Percentiles rank a stretch among this genome's conserved stretches.
Evolutionary conservation across 2,329 filamentous ascomycete genomes (phyloP).

Genomic region (Daldinia sp.): DNA sequence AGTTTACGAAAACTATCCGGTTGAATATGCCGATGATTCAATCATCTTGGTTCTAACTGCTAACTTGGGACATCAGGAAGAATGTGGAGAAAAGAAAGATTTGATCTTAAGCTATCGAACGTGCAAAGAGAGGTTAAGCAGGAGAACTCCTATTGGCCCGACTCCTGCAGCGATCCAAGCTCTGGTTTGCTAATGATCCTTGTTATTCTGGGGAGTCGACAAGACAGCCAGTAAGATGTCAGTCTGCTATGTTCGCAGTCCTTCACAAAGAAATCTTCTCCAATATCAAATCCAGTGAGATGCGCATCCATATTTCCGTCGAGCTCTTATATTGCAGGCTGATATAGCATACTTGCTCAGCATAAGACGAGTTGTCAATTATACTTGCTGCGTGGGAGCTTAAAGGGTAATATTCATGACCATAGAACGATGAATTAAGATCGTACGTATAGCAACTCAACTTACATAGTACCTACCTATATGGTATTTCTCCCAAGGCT

Average conservation of each 20-base stretch:
- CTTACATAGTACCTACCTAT: background rate
- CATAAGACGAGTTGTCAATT: background rate
- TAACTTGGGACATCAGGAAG: slow-evolving; percentile 24
- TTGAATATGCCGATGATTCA: slow-evolving; percentile 17
- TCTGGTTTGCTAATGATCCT: slow-evolving; percentile 38
- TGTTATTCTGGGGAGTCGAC: slow-evolving; percentile 31
- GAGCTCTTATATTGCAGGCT: slow-evolving; percentile 1
- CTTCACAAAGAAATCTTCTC: slow-evolving; percentile 25
- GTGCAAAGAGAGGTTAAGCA: slow-evolving; percentile 23
- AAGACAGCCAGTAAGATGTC: slow-evolving; percentile 26
- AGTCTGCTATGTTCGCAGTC: slow-evolving; percentile 27
- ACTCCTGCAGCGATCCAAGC: slow-evolving; percentile 30
- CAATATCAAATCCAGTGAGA: slow-evolving; percentile 24
- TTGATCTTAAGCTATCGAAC: slow-evolving; percentile 35
- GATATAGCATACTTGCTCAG: background rate
- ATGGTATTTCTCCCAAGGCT: slow-evolving; percentile 2
- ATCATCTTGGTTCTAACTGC: slow-evolving; percentile 33
- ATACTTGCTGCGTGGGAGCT: background rate
- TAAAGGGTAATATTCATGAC: background rate
- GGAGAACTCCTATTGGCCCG: slow-evolving; percentile 35
- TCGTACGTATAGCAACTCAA: slow-evolving; percentile 4
- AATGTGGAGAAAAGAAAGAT: slow-evolving; percentile 22
- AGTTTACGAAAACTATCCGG: background rate
- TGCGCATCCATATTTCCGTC: slow-evolving; percentile 17
- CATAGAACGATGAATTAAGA: slow-evolving; percentile 11